A percentile compares a stretch with the other conserved stretches of the same genome.
These are phyloP conservation scores for Cystofilobasidium ferigula DNA, from an alignment of 768 basidiomycete species.

Conservation along the genomic window DNA sequence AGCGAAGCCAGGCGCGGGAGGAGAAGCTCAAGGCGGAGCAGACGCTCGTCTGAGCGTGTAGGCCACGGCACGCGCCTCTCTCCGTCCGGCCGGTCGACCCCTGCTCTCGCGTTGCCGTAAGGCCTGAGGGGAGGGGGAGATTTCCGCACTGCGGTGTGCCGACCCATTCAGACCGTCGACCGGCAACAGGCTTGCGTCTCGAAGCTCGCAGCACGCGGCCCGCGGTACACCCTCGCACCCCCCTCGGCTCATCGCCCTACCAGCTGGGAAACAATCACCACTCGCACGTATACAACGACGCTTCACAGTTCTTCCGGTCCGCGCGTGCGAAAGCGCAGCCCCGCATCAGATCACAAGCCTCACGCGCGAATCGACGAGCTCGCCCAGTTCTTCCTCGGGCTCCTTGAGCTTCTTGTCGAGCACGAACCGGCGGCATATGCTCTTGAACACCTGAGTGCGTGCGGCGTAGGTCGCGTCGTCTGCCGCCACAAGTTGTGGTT, in stretches of 20 bases:
- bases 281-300: too few species aligned
- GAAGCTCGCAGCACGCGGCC: not conserved
- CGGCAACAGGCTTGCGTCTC: too few species aligned
- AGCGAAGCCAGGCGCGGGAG: not conserved
- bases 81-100: not conserved
- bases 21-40: slow-evolving; percentile 3
- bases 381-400: slow-evolving; percentile 11
- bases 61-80: not conserved
- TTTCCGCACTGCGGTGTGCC: not conserved
- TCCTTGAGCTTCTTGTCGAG: slow-evolving; percentile 8
- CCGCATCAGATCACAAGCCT: not conserved
- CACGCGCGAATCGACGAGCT: slow-evolving; percentile 8
- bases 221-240: too few species aligned
- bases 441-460: slow-evolving; percentile 13
- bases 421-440: not conserved
- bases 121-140: not conserved
- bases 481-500: not conserved
- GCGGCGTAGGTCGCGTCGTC: not conserved
- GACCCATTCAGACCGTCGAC: too few species aligned
- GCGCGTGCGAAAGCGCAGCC: too few species aligned
- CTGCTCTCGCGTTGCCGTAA: not conserved
- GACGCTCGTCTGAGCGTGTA: not conserved
- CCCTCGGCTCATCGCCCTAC: too few species aligned
- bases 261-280: too few species aligned
- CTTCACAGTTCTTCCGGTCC: too few species aligned